Conservation (phyloP, 768 basidiomycete species). For the Termitomyces titanicus region DNA sequence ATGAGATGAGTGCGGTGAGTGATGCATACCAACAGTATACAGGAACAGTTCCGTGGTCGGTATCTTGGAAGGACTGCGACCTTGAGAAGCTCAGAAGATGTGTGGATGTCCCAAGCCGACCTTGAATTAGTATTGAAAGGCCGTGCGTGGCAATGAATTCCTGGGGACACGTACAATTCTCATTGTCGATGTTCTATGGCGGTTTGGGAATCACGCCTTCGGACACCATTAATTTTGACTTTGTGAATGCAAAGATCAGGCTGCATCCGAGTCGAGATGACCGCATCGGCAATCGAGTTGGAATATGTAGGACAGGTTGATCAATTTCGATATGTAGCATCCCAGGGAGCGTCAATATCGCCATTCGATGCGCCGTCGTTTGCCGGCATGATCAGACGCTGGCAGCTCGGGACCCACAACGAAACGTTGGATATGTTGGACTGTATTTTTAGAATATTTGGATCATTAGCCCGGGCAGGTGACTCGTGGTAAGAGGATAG, state of each 20-base stretch:
- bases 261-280: background rate
- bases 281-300: background rate
- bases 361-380: slow-evolving; percentile 7
- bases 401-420: slow-evolving; percentile 1
- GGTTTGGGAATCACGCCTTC: background rate
- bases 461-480: background rate
- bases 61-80: background rate
- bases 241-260: too few species aligned
- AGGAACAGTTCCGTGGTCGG: background rate
- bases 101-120: background rate
- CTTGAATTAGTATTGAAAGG: background rate
- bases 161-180: background rate
- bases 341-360: slow-evolving; percentile 6
- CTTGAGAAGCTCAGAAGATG: background rate
- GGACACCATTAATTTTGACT: too few species aligned
- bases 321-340: background rate
- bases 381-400: background rate
- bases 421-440: background rate
- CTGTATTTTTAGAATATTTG: background rate
- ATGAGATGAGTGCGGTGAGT: background rate
- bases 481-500: background rate
- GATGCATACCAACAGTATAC: too few species aligned
- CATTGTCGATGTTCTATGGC: background rate
- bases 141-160: background rate
- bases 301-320: background rate